Evolutionary conservation across 192 early-diverging fungal species (phyloP).

Genomic region (Linnemannia exigua): DNA sequence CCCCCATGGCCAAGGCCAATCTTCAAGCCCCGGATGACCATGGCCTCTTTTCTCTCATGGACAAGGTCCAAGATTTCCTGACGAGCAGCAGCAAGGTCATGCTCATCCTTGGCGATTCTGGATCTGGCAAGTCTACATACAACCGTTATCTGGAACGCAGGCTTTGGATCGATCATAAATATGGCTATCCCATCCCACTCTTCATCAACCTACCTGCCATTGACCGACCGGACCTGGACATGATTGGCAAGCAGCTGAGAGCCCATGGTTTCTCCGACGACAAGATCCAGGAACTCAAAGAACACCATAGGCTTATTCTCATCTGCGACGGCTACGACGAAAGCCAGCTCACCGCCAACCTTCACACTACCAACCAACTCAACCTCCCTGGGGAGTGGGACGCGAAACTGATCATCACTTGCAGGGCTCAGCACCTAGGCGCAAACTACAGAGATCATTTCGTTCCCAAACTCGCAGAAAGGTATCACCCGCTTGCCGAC

Average conservation of each 20-base stretch:
- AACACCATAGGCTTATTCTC: not conserved
- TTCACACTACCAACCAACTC: not conserved
- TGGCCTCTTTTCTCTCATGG: not conserved
- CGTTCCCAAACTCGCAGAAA: not conserved
- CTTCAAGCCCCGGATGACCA: not conserved
- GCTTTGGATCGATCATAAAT: not conserved
- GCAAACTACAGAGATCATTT: not conserved
- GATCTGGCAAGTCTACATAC: constrained; percentile 4
- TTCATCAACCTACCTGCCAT: not conserved
- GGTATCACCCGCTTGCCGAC: no score
- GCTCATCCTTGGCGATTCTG: constrained; percentile 11
- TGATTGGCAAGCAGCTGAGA: not conserved
- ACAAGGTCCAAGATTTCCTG: not conserved
- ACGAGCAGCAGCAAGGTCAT: not conserved
- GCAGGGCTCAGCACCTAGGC: not conserved
- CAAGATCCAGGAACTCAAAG: not conserved
- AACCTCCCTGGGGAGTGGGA: not conserved
- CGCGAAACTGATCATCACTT: not conserved
- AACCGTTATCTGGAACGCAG: not conserved
- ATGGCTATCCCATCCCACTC: not conserved
- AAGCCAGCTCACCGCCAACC: not conserved
- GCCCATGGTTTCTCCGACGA: not conserved
- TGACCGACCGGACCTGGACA: not conserved
- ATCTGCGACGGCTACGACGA: constrained; percentile 20
- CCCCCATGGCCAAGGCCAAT: not conserved